These are phyloP conservation scores for Cutaneotrichosporon cavernicola DNA, from an alignment of 1,284 basidiomycete genomes.

Conservation along the genomic window DNA sequence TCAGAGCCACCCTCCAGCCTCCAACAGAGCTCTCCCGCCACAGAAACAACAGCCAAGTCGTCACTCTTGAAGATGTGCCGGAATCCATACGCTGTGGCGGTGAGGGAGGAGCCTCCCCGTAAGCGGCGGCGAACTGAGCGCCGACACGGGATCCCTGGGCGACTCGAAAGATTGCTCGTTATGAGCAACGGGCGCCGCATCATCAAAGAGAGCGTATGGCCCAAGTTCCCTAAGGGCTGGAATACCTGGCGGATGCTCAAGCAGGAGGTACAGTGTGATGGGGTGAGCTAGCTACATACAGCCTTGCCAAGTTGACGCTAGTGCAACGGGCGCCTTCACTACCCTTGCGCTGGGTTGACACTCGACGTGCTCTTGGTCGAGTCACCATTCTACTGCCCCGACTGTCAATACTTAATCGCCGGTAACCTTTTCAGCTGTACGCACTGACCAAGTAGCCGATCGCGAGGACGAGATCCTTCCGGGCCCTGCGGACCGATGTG, in stretches of 20 bases:
- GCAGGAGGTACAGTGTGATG: slow-evolving; percentile 19
- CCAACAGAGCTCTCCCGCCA: not conserved
- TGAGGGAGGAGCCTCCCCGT: not conserved
- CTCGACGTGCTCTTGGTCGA: not conserved
- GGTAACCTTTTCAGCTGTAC: not conserved
- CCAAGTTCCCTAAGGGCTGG: not conserved
- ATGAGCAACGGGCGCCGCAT: slow-evolving; percentile 4
- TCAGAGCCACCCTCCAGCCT: not conserved
- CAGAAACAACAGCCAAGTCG: not conserved
- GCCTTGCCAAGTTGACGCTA: not conserved
- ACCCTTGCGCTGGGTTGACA: slow-evolving; percentile 5
- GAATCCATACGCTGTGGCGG: not conserved
- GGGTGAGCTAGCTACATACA: not conserved
- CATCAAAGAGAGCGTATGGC: not conserved
- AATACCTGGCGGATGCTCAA: not conserved
- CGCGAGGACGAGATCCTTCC: slow-evolving; percentile 16
- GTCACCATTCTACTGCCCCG: slow-evolving; percentile 7
- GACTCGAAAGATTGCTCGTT: not conserved
- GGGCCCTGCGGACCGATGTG: slow-evolving; percentile 20
- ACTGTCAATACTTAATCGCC: slow-evolving; percentile 6
- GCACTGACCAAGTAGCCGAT: slow-evolving; percentile 13
- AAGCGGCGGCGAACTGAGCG: not conserved
- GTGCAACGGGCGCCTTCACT: slow-evolving; percentile 11
- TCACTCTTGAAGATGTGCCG: not conserved
- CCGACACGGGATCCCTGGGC: not conserved